Base-by-base conservation (phyloP, 2,329 filamentous ascomycete genomes). In the Diaporthe amygdali region DNA sequence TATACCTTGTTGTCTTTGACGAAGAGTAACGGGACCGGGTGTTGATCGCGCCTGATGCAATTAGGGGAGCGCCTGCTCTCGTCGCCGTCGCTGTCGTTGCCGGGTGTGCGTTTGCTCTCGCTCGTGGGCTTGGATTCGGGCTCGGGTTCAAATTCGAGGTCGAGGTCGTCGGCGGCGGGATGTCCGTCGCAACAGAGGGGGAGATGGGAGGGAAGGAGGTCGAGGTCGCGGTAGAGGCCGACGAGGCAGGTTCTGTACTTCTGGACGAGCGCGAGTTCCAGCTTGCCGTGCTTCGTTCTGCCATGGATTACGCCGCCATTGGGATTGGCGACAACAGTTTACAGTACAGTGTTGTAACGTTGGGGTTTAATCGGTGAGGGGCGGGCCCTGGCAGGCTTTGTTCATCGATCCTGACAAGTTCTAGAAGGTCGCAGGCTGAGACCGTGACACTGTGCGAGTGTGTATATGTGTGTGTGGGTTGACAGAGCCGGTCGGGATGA, bases 291-390 rank as follows among this genome's bases (percentile, higher is more conserved):
- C 82, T 90, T 89, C 85, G 88, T 87, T 90, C 88, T 89, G 88
- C 88, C 89, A 90, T 90, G 87, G 86, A 88, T 88, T 90, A 90
- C 63, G 71, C 71, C 88, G 88, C 88, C 88, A 90, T 90, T 82
- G 84, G 87, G 84, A 86, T 84, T 81, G 82, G 74, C 69, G 76
- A 74, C 74, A 72, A 59, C 30, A 47, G 54, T 46, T 47, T 37
- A 68, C 49, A 20, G 51, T 37, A 39, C 41, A 32, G 44, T 59
- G 17, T 49, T 49, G 59, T 25, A 49, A 64, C 52, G 49, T 39
- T 54, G 32, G 41, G 52, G 14, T 49, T 49, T 39, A 51, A 59
- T 59, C 44, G 66, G 27, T 41, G 66, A 32, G 52, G 54, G 54
- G 54, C 44, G 52, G 39, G 46, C 52, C 39, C 52, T 55, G 52